A percentile compares a stretch with the other conserved stretches of the same genome.
These are phyloP conservation scores for Euphorbia celastroides DNA, from an alignment of 441 rosid genomes.

Conservation along the genomic window DNA sequence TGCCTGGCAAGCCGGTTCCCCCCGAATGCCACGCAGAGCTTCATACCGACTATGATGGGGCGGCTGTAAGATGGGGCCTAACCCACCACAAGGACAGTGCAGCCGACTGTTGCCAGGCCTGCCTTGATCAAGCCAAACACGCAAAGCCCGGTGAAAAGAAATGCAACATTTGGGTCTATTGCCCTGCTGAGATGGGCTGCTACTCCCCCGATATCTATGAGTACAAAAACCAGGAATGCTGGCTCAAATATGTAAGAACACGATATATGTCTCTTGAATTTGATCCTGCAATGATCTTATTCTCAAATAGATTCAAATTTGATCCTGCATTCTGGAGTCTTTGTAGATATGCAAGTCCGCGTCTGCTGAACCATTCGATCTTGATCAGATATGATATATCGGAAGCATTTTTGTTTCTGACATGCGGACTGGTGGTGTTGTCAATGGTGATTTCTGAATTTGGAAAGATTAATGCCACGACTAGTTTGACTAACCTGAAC, in stretches of 20 bases:
- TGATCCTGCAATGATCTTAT: background rate
- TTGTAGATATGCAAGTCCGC: conserved; percentile 43
- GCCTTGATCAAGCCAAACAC: conserved; percentile 75
- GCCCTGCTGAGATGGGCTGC: conserved; percentile 84
- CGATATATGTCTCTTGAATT: no score
- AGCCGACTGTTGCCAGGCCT: conserved; percentile 96
- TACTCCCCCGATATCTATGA: conserved; percentile 82
- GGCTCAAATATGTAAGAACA: conserved; percentile 89
- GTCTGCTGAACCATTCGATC: no score
- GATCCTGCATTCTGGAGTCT: background rate
- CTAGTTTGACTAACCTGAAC: background rate
- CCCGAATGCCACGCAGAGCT: conserved; percentile 73
- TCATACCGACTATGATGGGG: conserved; percentile 88
- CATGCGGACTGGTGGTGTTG: conserved; percentile 13
- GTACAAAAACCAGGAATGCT: conserved; percentile 84
- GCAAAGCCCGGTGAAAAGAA: conserved; percentile 71
- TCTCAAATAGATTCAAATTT: background rate
- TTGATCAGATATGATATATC: background rate
- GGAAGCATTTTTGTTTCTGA: conserved; percentile 22
- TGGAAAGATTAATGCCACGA: conserved; percentile 11
- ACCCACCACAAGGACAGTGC: conserved; percentile 94
- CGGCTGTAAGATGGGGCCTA: conserved; percentile 96
- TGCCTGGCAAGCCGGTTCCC: conserved; percentile 85
- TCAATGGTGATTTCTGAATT: conserved; percentile 9
- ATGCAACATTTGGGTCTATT: conserved; percentile 96